Base-by-base conservation (phyloP, 1,139 yeast species). In the Zygoascus sp. region DNA sequence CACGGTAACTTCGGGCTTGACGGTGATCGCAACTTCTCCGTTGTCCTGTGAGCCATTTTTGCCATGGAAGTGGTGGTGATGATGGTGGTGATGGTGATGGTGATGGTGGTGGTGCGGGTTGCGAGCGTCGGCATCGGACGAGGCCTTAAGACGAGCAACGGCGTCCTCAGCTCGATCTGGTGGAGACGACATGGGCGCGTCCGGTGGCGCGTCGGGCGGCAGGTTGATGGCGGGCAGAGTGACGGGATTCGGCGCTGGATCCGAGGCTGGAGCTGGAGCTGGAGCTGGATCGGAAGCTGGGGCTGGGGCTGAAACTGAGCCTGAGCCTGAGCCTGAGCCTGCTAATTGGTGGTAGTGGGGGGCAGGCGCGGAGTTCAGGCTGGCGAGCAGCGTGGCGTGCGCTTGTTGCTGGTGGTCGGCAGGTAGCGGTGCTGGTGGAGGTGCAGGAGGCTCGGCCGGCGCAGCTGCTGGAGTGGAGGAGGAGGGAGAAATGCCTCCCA, bases 1-100 rank as follows among this genome's bases (percentile, higher is more conserved):
- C 15, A 81, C 68, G 0, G 60, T 60, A 2, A 67, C 54, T 27
- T 59, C 55, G 11, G 62, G 56, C 15, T 51, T 55, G 13, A 48
- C 42, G 7, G 57, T 50, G 17, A 46, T 32, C 17, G 57, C 55
- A 23, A 39, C 32, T 9, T 39, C 28, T 35, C 16, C 35, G 36
- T 36, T 34, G 4, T 38, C 35, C 9, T 32, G 11, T 3, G 25
- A 41, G 17, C 32, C 39, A 17, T 19, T 35, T 19, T 25, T 35
- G 36, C 21, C 25, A 32, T 15, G 11, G 32, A 48, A 50, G 27
- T 51, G 57, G 20, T 49, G 56, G 34, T 50, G 54, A 42, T 54
- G 59, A 32, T 52, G 59, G 34, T 53, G 53, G 23, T 55, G 56
- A 38, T 56, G 58, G 23, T 54, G 57, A 28, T 56, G 58, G 23